Evolutionary conservation across 306 rosid species (phyloP).

Genomic region (Sicyos edulis): DNA sequence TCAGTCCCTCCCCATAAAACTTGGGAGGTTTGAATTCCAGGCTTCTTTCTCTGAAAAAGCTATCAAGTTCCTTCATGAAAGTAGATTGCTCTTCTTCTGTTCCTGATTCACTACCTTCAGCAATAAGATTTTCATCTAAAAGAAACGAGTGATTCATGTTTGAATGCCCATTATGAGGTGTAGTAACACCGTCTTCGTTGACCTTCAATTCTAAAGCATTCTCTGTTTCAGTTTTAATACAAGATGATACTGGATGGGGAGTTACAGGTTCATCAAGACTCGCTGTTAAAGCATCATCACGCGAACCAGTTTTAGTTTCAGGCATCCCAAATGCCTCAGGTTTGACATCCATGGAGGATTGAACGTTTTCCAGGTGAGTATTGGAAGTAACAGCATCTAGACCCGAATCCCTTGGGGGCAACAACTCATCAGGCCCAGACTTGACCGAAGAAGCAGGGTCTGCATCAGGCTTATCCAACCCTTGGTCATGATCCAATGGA

Average conservation of each 20-base stretch:
- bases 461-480: slow-evolving; percentile 28
- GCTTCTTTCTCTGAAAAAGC: slow-evolving; percentile 78
- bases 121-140: slow-evolving; percentile 47
- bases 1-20: slow-evolving; percentile 91
- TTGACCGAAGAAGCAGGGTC: slow-evolving; percentile 28
- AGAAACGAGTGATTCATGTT: slow-evolving; percentile 38
- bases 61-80: slow-evolving; percentile 83
- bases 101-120: slow-evolving; percentile 83
- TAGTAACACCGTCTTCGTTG: slow-evolving; percentile 39
- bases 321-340: slow-evolving; percentile 39
- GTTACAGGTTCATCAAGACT: slow-evolving; percentile 30
- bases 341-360: slow-evolving; percentile 34
- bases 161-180: slow-evolving; percentile 50
- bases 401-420: slow-evolving; percentile 23
- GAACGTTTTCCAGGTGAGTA: slow-evolving; percentile 27
- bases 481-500: slow-evolving; percentile 26
- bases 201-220: slow-evolving; percentile 34
- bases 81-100: slow-evolving; percentile 82
- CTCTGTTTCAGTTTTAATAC: slow-evolving; percentile 29
- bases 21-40: slow-evolving; percentile 94
- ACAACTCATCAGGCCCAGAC: slow-evolving; percentile 27
- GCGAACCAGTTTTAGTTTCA: slow-evolving; percentile 25
- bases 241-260: slow-evolving; percentile 35
- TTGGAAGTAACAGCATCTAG: slow-evolving; percentile 14
- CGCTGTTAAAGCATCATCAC: slow-evolving; percentile 26